Evolutionary conservation across 176 grass and related monocot genomes (phyloP).

Genomic region (Ensete glaucum): DNA sequence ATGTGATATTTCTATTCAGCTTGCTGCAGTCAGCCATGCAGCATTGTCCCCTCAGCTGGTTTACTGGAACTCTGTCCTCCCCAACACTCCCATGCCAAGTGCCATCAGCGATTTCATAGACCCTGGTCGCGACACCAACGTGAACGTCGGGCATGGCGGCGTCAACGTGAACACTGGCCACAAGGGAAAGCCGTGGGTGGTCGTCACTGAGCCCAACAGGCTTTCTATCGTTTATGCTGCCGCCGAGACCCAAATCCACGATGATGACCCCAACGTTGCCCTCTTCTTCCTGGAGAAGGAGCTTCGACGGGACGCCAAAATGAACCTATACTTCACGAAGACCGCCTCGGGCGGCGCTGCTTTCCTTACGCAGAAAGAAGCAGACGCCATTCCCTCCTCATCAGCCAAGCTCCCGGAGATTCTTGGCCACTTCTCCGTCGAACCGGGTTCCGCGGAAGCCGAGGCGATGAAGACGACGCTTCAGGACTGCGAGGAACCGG

Average conservation of each 20-base stretch:
- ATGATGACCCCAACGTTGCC: slow-evolving; percentile 2
- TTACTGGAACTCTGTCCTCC: slow-evolving; percentile 53
- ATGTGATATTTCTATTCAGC: no score
- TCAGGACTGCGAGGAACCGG: slow-evolving; percentile 14
- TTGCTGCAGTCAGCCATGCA: slow-evolving; percentile 48
- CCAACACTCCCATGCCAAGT: slow-evolving; percentile 45
- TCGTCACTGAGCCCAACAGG: neutral
- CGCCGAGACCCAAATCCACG: neutral
- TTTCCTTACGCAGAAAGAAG: neutral
- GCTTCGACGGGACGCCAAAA: slow-evolving; percentile 2
- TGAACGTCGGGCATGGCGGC: neutral
- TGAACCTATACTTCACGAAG: slow-evolving; percentile 16
- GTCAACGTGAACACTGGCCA: slow-evolving; percentile 2
- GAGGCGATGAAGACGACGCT: slow-evolving; percentile 10
- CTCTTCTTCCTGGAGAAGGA: slow-evolving; percentile 13
- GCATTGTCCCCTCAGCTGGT: slow-evolving; percentile 28
- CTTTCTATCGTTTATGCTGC: neutral
- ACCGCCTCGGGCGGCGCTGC: slow-evolving; percentile 19
- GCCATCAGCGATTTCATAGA: slow-evolving; percentile 34
- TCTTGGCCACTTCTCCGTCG: neutral
- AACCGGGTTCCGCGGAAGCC: neutral
- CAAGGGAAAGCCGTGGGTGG: neutral
- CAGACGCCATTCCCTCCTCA: neutral
- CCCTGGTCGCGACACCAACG: neutral
- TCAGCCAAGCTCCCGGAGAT: neutral